Evolutionary conservation across 1,139 yeast genomes (phyloP), one percentile per base, ranked within the genome.

Genomic region (Pichia sp.): DNA sequence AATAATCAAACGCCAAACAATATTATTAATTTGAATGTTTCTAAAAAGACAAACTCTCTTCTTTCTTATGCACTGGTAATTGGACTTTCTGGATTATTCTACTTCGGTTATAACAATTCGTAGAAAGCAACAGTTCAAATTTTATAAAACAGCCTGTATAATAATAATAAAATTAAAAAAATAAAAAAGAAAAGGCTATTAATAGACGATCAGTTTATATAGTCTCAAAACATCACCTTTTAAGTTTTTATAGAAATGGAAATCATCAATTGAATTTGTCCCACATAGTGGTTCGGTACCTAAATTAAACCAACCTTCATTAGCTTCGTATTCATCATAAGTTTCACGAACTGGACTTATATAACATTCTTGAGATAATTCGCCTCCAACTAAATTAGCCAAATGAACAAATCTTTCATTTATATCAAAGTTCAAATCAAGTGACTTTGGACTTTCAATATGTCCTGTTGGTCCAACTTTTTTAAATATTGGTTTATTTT

Each of bases 201-300:
- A 45, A n/a, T 39, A 43, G 7, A 48, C 40, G 4, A 51, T 43
- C 16, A 48, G 34, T 35, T 48, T 55, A 39, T 55, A 56, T 23
- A 58, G 38, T 13, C 56, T 48, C 9, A 56, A 44, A 35, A 58
- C 60, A 49, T 58, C 61, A 25, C 50, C 49, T 37, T 56, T 58
- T 38, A 58, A 46, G 29, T 57, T 54, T 42, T 55, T 58, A 39
- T 53, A 58, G 29, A 54, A 58, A 46, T 58, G 60, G 44, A 58
- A 58, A 48, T 58, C 61, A 44, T 58, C 59, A 29, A 54, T 47
- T 9, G 53, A 53, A 41, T 47, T 49, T 7, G 40, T 39, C 29
- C 48, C 53, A 7, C 40, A 43, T 15, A 37, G 54, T 38, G 45
- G 54, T 29, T 48, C 54, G 2, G 56, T 56, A 24, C 60, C 60